These are phyloP conservation scores for Kockovaella imperatae DNA, from an alignment of 768 basidiomycete genomes.

Conservation along the genomic window DNA sequence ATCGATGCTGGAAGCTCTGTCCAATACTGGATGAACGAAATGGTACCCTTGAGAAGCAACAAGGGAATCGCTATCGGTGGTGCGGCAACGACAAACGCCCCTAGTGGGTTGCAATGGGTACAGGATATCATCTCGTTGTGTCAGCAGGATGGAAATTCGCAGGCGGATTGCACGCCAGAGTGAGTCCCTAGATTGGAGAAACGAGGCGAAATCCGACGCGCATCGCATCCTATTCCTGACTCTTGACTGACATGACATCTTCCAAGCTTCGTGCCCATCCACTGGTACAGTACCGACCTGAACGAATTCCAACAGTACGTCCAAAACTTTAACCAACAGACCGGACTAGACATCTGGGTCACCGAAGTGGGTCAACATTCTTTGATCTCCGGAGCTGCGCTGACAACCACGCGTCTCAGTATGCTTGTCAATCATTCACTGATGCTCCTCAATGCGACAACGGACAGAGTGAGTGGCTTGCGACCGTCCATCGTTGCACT, in stretches of 20 bases:
- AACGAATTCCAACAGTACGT: constrained; percentile 54
- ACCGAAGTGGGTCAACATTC: constrained; percentile 41
- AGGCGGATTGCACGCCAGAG: constrained; percentile 42
- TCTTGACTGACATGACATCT: background rate
- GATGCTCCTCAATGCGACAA: constrained; percentile 42
- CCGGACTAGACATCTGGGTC: constrained; percentile 32
- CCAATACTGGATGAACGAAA: constrained; percentile 55
- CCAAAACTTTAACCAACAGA: constrained; percentile 35
- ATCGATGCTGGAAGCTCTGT: constrained; percentile 53
- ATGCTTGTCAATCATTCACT: constrained; percentile 44
- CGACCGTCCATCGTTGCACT: background rate
- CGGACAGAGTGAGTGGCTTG: constrained; percentile 24
- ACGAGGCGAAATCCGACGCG: background rate
- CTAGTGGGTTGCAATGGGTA: constrained; percentile 60
- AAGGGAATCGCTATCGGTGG: constrained; percentile 56
- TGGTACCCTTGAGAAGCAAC: constrained; percentile 53
- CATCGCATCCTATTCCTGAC: background rate
- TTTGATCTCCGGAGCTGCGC: background rate
- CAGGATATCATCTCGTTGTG: constrained; percentile 54
- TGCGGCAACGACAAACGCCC: constrained; percentile 62
- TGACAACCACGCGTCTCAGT: too few relatives aligned
- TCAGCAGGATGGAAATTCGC: constrained; percentile 27
- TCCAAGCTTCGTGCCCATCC: constrained; percentile 51
- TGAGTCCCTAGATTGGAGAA: constrained; percentile 14
- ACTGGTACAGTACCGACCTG: constrained; percentile 59